Evolutionary conservation across 192 early-diverging fungal genomes (phyloP), one percentile per base, ranked within the genome.

Genomic region (Fimicolochytrium jonesii): DNA sequence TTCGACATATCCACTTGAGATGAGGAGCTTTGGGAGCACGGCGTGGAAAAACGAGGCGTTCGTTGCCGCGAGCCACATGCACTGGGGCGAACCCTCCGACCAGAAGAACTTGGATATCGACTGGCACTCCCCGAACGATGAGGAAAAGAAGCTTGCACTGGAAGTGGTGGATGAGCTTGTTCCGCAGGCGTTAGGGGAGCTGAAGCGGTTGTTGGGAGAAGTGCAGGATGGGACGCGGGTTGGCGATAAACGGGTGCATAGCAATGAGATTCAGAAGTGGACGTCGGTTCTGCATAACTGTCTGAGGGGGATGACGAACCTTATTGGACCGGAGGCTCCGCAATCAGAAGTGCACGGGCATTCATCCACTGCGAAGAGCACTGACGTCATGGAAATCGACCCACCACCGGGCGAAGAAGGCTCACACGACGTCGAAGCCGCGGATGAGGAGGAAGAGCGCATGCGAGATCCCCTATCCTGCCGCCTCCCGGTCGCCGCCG

Each of bases 71-170:
- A 86, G 86, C 30, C 87, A 92, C 59, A 61, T 79, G 59, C 70
- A 85, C 22, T 97, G 94, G 94, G 92, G 92, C 3, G 60, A 83
- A 29, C 70, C 81, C 1, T 62, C 70, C 0, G 68, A 86, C 39
- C 67, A 80, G 0, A 67, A 78, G 0, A 67, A 81, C 42, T 74
- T 90, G 22, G 54, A 71, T 18, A 51, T 93, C 7, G 45, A 82
- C 47, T 97, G 94, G 94, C 91, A 94, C 64, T 61, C 77, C 9
- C 90, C 93, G 7, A 80, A 67, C 22, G 62, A 79, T 20, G 69
- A 76, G 0, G 93, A 92, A 55, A 72, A 86, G 13, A 67, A 83
- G 23, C 84, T 87, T 60, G 89, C 86, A 0, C 60, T 89, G 13
- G 78, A 85, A 30, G 54, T 95, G 15, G 64, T 90, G 26, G 75